phyloP scores from a whole-genome alignment of 2,329 filamentous ascomycete genomes.

The Ophiostoma piceae region DNA sequence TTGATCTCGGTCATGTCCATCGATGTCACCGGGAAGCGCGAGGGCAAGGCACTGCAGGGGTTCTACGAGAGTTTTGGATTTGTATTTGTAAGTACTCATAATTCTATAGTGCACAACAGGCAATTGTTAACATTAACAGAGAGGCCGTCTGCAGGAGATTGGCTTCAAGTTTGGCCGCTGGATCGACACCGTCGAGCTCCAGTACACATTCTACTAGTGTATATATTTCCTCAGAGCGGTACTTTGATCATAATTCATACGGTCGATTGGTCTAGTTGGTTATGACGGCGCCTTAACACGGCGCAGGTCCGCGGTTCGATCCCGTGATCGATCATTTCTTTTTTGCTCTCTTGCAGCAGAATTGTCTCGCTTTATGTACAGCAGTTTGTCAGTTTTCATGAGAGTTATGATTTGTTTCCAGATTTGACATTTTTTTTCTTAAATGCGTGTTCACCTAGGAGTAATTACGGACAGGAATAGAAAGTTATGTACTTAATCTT shows the following conservation, averaged over 20 bases:
- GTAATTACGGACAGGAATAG: too few species aligned
- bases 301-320: slow-evolving; percentile 16
- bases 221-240: too few species aligned
- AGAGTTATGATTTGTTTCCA: too few species aligned
- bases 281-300: slow-evolving; percentile 18
- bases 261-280: slow-evolving; percentile 18
- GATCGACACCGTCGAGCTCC: slow-evolving; percentile 1
- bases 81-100: background rate
- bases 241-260: background rate
- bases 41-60: background rate
- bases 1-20: background rate
- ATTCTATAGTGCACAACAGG: background rate
- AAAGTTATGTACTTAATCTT: too few species aligned
- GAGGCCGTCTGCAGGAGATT: background rate
- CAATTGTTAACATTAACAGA: background rate
- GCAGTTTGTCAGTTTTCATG: too few species aligned
- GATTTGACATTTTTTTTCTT: too few species aligned
- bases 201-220: background rate
- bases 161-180: slow-evolving; percentile 4
- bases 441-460: too few species aligned
- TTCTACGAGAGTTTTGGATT: background rate
- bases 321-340: slow-evolving; percentile 17
- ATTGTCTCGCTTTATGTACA: too few species aligned
- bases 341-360: too few species aligned
- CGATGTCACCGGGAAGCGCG: background rate